Evolutionary conservation across 768 basidiomycete species (phyloP).

Genomic region (Termitomyces sp.): DNA sequence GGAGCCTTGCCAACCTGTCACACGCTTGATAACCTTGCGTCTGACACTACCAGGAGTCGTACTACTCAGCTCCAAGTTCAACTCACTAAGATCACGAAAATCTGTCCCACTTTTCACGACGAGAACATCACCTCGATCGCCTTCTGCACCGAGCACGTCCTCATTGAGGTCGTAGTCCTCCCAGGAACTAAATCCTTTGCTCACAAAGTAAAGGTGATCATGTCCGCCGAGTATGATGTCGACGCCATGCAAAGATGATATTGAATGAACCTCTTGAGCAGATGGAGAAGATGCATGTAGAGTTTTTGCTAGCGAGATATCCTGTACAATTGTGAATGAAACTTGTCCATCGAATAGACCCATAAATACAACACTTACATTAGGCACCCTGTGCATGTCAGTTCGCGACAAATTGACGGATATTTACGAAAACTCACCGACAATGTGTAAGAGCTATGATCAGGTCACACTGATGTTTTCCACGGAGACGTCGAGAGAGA

Average conservation of each 20-base stretch:
- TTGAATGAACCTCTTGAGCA: constrained; percentile 34
- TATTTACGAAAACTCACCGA: constrained; percentile 35
- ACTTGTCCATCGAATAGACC: background rate
- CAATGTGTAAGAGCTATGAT: constrained; percentile 85
- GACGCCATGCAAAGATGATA: constrained; percentile 61
- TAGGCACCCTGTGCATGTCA: constrained; percentile 32
- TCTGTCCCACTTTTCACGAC: constrained; percentile 86
- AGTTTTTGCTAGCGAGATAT: constrained; percentile 65
- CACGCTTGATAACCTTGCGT: constrained; percentile 51
- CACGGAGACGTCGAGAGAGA: constrained; percentile 68
- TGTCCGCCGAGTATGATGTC: constrained; percentile 87
- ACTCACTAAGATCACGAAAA: constrained; percentile 80
- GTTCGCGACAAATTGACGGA: background rate
- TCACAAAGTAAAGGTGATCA: constrained; percentile 78
- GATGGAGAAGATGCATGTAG: constrained; percentile 54
- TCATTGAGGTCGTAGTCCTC: constrained; percentile 51
- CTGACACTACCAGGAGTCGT: constrained; percentile 61
- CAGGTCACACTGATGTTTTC: constrained; percentile 69
- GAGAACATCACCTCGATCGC: constrained; percentile 65
- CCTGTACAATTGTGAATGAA: constrained; percentile 32
- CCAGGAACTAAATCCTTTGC: constrained; percentile 62
- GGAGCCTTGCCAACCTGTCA: constrained; percentile 42
- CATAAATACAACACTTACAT: constrained; percentile 23
- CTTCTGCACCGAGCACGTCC: constrained; percentile 59
- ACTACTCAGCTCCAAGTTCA: constrained; percentile 55